Conservation (phyloP, 2,329 filamentous ascomycete genomes). For the Colletotrichum sp. region DNA sequence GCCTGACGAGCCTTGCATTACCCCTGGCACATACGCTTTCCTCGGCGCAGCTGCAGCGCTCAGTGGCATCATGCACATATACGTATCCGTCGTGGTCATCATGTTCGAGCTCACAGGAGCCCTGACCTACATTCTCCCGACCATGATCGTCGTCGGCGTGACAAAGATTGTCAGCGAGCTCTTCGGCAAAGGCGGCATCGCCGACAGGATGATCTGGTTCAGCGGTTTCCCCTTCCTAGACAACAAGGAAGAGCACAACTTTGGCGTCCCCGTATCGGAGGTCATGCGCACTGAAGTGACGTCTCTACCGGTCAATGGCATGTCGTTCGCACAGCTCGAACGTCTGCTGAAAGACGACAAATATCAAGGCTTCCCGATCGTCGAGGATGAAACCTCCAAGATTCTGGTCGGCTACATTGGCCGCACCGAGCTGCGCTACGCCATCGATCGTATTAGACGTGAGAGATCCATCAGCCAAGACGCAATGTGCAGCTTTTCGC, state of each 20-base stretch:
- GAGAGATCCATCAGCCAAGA: conserved; percentile 70
- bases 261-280: conserved; percentile 89
- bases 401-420: conserved; percentile 91
- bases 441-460: conserved; percentile 78
- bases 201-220: conserved; percentile 98
- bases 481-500: conserved; percentile 76
- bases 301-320: conserved; percentile 74
- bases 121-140: conserved; percentile 93
- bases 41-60: conserved; percentile 90
- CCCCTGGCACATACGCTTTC: conserved; percentile 95
- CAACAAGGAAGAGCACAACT: conserved; percentile 96
- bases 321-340: conserved; percentile 80
- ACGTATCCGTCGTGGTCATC: conserved; percentile 95
- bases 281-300: conserved; percentile 84
- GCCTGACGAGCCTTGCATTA: conserved; percentile 94
- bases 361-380: conserved; percentile 92
- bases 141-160: conserved; percentile 98
- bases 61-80: conserved; percentile 98
- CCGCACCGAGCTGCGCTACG: conserved; percentile 88
- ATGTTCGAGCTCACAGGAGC: conserved; percentile 99
- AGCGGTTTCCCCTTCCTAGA: conserved; percentile 97
- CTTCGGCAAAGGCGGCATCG: conserved; percentile 95
- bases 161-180: conserved; percentile 92
- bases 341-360: conserved; percentile 76
- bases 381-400: conserved; percentile 74